Conservation (phyloP, 208 protist genomes). For the Kentomonas sorsogonicus region DNA sequence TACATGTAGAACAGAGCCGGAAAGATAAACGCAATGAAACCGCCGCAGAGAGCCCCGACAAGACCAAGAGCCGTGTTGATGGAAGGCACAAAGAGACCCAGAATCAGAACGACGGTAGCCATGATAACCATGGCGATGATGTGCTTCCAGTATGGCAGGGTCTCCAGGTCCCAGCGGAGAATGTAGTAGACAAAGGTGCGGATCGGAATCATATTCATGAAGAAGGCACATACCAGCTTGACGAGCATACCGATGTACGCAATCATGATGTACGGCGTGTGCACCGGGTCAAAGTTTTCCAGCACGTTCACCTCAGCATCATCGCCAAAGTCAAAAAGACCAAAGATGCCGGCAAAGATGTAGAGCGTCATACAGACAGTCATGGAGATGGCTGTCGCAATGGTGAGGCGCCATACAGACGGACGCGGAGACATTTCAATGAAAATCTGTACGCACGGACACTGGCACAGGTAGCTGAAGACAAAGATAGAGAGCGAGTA, state of each 20-base stretch:
- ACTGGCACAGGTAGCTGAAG: slow-evolving; percentile 30
- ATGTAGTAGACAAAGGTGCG: slow-evolving; percentile 51
- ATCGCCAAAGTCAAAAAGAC: slow-evolving; percentile 55
- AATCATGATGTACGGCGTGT: slow-evolving; percentile 38
- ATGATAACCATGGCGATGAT: slow-evolving; percentile 21
- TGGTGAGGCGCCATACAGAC: slow-evolving; percentile 29
- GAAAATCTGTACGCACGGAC: slow-evolving; percentile 46
- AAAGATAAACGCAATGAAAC: slow-evolving; percentile 71
- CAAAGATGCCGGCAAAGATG: slow-evolving; percentile 46
- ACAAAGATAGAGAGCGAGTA: slow-evolving; percentile 39
- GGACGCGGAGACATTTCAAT: slow-evolving; percentile 49
- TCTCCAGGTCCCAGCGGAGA: slow-evolving; percentile 16
- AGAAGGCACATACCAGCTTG: slow-evolving; percentile 53
- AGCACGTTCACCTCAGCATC: slow-evolving; percentile 32
- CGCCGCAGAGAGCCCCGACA: slow-evolving; percentile 70
- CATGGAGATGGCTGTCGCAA: slow-evolving; percentile 31
- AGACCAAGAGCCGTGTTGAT: slow-evolving; percentile 67
- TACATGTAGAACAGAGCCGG: slow-evolving; percentile 72
- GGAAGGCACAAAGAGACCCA: slow-evolving; percentile 65
- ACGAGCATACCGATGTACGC: slow-evolving; percentile 58
- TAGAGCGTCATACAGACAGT: slow-evolving; percentile 40
- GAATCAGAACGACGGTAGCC: slow-evolving; percentile 19
- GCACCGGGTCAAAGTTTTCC: slow-evolving; percentile 42
- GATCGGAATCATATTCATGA: slow-evolving; percentile 47
- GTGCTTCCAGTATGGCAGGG: slow-evolving; percentile 28